These are phyloP conservation scores for Monascus ruber DNA, from an alignment of 2,329 filamentous ascomycete species.

Conservation along the genomic window DNA sequence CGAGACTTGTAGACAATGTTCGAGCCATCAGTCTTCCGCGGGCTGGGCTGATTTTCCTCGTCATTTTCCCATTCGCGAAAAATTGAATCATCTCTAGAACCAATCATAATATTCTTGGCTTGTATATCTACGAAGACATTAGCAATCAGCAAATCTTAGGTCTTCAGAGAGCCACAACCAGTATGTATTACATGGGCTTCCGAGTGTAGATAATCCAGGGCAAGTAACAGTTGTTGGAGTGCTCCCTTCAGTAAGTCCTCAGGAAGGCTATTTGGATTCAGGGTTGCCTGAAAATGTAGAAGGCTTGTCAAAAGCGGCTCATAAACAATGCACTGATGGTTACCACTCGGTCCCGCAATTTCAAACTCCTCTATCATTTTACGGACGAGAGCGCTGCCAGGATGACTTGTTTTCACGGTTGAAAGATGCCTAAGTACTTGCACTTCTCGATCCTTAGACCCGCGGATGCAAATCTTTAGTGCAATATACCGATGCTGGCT, in stretches of 20 bases:
- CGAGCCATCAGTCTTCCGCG: constrained; percentile 12
- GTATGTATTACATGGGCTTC: constrained; percentile 10
- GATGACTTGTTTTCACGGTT: constrained; percentile 1
- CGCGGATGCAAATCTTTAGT: constrained; percentile 1
- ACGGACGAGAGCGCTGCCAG: constrained; percentile 1
- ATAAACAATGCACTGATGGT: constrained; percentile 3
- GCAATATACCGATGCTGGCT: constrained; percentile 3
- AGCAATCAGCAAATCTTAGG: not conserved
- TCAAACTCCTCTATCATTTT: constrained; percentile 2
- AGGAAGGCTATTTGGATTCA: constrained; percentile 1
- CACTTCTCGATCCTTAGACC: not conserved
- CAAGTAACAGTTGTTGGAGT: constrained; percentile 5
- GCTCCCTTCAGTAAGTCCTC: constrained; percentile 4
- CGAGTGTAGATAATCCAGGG: constrained; percentile 12
- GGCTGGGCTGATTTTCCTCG: constrained; percentile 10
- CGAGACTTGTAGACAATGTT: constrained; percentile 12
- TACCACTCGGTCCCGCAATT: not conserved
- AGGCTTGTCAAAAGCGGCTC: constrained; percentile 3
- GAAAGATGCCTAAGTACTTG: not conserved
- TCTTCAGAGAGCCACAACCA: constrained; percentile 2
- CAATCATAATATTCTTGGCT: constrained; percentile 15
- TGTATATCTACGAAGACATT: constrained; percentile 13
- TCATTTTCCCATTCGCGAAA: constrained; percentile 12
- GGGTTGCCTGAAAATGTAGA: constrained; percentile 4
- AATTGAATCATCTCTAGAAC: constrained; percentile 12